Evolutionary conservation across 805 yeast genomes (phyloP).

Genomic region (Lipomyces sp.): DNA sequence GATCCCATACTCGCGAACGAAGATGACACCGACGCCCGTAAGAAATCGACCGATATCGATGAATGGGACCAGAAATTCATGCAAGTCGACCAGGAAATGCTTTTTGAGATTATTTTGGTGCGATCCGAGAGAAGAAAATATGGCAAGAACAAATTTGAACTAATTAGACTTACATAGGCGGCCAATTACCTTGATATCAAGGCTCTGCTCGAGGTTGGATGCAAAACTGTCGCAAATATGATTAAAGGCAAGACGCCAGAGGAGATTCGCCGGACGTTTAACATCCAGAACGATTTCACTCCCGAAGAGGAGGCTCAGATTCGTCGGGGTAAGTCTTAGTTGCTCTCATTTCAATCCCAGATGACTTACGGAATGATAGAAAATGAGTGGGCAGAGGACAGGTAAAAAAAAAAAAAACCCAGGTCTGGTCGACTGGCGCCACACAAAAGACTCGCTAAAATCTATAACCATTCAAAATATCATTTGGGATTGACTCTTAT

Average conservation of each 20-base stretch:
- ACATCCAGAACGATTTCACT: constrained; percentile 53
- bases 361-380: constrained; percentile 15
- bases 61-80: constrained; percentile 96
- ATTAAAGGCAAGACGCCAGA: constrained; percentile 54
- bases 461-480: neutral
- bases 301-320: constrained; percentile 56
- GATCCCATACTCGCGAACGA: constrained; percentile 71
- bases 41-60: constrained; percentile 85
- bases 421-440: too few relatives aligned
- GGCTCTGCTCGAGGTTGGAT: constrained; percentile 53
- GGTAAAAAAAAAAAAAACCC: constrained; percentile 33
- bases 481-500: neutral
- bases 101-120: constrained; percentile 53
- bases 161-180: constrained; percentile 38
- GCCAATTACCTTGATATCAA: constrained; percentile 55
- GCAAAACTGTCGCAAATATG: constrained; percentile 57
- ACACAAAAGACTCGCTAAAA: neutral
- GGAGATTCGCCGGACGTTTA: constrained; percentile 53
- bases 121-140: neutral
- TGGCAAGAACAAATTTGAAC: neutral
- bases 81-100: constrained; percentile 78
- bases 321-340: constrained; percentile 37
- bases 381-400: constrained; percentile 54
- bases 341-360: constrained; percentile 14
- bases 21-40: constrained; percentile 69